Evolutionary conservation across 2,329 filamentous ascomycete species (phyloP), one percentile per base, ranked within the genome.

Genomic region (Calonectria hongkongensis): DNA sequence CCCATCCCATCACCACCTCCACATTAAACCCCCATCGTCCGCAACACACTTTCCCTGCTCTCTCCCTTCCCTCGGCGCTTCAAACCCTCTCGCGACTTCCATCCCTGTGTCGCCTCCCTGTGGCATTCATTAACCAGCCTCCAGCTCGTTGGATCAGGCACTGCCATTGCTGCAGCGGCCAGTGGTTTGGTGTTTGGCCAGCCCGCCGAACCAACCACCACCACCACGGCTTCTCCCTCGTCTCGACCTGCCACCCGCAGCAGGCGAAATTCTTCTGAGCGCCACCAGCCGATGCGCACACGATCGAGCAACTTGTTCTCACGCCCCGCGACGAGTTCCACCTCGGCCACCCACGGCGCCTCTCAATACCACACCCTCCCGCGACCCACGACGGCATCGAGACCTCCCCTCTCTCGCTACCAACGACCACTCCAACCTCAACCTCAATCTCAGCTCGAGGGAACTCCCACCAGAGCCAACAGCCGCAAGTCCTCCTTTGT

Each of bases 121-220:
- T 73, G 75, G 76, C 73, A 68, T 62, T 72, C 60, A 71, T 76
- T 80, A 68, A 75, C 73, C 73, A 72, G 63, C 79, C 58, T 66
- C 66, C 72, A 92, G 90, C 89, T 92, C 79, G 88, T 91, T 84
- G 90, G 89, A 83, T 88, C 90, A 78, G 89, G 90, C 82, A 90
- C 89, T 84, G 89, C 89, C 76, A 88, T 91, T 82, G 90, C 90
- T 84, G 89, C 89, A 80, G 90, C 90, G 78, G 87, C 89, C 82
- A 87, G 86, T 78, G 90, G 90, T 78, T 84, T 92, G 74, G 89
- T 89, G 76, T 91, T 92, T 82, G 90, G 89, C 77, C 89, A 91
- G 82, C 84, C 87, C 54, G 80, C 83, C 76, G 87, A 89, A 77
- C 79, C 84, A 36, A 36, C 33, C 73, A 82, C 81, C 54, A 79